Evolutionary conservation across 2,329 filamentous ascomycete genomes (phyloP), one percentile per base, ranked within the genome.

Genomic region (Zymoseptoria passerinii): DNA sequence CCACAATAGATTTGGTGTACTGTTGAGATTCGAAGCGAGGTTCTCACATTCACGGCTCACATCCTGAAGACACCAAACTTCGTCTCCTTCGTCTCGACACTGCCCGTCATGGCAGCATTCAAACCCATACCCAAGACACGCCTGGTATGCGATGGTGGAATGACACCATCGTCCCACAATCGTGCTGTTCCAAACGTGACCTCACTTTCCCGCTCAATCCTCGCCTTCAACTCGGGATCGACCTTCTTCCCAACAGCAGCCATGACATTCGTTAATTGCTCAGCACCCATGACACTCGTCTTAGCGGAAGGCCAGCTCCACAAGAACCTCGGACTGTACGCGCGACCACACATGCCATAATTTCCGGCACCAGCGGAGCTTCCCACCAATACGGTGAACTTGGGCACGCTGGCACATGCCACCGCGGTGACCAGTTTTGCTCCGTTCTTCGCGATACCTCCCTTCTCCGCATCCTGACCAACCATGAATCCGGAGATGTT

Each of bases 401-500:
- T 97, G 65, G 94, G 92, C 49, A 97, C 92, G 65, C 94, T 85
- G 3, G 92, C 92, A 71, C 92, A 96, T 8, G 91, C 90, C 9
- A 97, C 94, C 7, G 92, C 94, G 2, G 91, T 95, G 28, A 97
- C 94, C 18, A 99, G 84, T 77, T 99, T 97, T 5, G 94, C 94
- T 48, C 94, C 94, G 70, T 97, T 95, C 80, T 97, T 97, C 56
- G 94, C 94, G 67, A 99, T 97, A 10, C 94, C 94, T 55, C 92
- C 92, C 56, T 88, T 87, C 76, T 99, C 94, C 0, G 92, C 91
- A 68, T 94, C 90, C 18, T 85, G 83, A 50, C 94, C 94, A 29
- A 99, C 94, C 94, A 99, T 99, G 82, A 99, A 99, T 50, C 94
- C 94, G 5, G 86, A 87, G 71, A 99, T 97, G 74, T 99, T 97